phyloP scores from a whole-genome alignment of 2,329 filamentous ascomycete species.

The Paecilomyces niveus region DNA sequence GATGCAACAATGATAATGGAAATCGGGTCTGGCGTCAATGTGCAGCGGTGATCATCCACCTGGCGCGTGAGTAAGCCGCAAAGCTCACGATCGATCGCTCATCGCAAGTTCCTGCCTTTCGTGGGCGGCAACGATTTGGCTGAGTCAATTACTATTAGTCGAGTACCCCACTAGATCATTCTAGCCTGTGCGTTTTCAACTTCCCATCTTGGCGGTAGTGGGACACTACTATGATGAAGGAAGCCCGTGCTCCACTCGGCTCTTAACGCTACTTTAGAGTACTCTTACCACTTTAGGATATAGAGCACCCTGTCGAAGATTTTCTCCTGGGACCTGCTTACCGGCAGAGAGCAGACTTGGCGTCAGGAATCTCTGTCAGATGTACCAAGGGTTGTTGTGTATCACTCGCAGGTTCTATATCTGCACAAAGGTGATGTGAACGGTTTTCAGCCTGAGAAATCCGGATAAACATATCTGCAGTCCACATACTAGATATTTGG shows the following conservation, averaged over 20 bases:
- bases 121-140: background rate
- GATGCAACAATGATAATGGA: background rate
- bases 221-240: background rate
- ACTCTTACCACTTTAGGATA: background rate
- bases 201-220: background rate
- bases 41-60: background rate
- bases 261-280: background rate
- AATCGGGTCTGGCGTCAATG: background rate
- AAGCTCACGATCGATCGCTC: background rate
- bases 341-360: background rate
- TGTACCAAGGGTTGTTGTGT: background rate
- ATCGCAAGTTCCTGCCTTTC: background rate
- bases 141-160: background rate
- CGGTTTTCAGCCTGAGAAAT: background rate
- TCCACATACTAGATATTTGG: background rate
- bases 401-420: background rate
- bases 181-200: background rate
- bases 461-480: background rate
- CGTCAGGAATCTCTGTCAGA: background rate
- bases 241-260: background rate
- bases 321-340: background rate
- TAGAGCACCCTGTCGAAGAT: background rate
- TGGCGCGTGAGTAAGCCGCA: background rate
- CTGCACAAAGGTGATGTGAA: background rate
- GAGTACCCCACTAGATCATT: background rate